A percentile compares a stretch with the other conserved stretches of the same genome.
These are phyloP conservation scores for Leavenworthia alabamica DNA, from an alignment of 345 rosid genomes.

Conservation along the genomic window DNA sequence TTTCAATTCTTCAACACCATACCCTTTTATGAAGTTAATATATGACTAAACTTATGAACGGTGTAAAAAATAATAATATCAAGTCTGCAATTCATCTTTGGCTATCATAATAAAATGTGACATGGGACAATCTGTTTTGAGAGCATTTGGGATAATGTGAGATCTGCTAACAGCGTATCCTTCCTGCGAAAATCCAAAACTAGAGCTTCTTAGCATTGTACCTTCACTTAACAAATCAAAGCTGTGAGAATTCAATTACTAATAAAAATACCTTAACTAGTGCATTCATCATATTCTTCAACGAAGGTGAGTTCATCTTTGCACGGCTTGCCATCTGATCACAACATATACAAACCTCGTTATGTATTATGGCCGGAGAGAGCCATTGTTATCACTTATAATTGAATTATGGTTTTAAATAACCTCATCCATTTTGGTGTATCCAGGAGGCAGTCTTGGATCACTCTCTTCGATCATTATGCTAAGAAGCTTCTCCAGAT, in stretches of 20 bases:
- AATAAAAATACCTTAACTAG: conserved; percentile 46
- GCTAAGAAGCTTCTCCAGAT: conserved; percentile 61
- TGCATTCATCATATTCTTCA: conserved; percentile 49
- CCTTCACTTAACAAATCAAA: background rate
- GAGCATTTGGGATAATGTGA: conserved; percentile 61
- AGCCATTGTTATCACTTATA: background rate
- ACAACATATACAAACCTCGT: background rate
- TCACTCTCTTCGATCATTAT: conserved; percentile 78
- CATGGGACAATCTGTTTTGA: conserved; percentile 74
- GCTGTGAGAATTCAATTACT: background rate
- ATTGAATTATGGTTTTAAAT: background rate
- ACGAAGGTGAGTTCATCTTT: conserved; percentile 65
- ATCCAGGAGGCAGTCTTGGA: conserved; percentile 75
- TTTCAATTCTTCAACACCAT: background rate
- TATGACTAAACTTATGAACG: too few species aligned
- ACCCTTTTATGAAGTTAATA: background rate
- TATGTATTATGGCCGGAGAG: background rate
- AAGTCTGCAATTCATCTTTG: conserved; percentile 22
- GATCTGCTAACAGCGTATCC: conserved; percentile 76
- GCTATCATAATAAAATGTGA: conserved; percentile 50
- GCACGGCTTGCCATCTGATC: conserved; percentile 75
- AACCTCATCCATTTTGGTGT: conserved; percentile 81
- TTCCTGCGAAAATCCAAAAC: conserved; percentile 40
- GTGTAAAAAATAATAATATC: background rate
- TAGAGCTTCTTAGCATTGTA: background rate